These are phyloP conservation scores for Hypholoma fasciculare DNA, from an alignment of 768 basidiomycete species.

Conservation along the genomic window DNA sequence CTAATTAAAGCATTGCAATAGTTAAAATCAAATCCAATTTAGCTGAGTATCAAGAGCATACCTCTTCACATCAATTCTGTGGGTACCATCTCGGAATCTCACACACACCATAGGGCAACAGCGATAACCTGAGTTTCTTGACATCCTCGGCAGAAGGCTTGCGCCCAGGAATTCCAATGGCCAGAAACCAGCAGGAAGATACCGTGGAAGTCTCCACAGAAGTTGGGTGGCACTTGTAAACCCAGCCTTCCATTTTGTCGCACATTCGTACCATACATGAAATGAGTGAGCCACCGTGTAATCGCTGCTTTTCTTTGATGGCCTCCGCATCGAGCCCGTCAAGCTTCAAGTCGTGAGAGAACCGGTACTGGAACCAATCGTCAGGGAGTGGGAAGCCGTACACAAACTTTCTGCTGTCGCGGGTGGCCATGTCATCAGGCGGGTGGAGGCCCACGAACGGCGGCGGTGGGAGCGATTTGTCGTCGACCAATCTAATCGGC, in stretches of 20 bases:
- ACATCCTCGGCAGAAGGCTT: not conserved
- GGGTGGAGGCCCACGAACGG: not conserved
- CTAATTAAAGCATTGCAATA: too few relatives aligned
- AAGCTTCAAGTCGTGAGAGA: not conserved
- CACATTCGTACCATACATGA: not conserved
- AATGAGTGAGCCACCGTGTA: not conserved
- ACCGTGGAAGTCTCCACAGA: not conserved
- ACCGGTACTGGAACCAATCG: not conserved
- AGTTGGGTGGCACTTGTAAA: not conserved
- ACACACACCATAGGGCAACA: not conserved
- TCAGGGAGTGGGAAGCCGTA: not conserved
- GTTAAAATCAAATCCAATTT: too few relatives aligned
- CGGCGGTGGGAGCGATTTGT: not conserved
- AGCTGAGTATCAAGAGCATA: too few relatives aligned
- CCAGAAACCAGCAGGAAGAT: not conserved
- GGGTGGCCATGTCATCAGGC: not conserved
- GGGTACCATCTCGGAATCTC: not conserved
- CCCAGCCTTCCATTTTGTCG: not conserved
- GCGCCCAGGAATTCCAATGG: not conserved
- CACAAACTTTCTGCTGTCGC: not conserved
- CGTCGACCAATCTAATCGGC: not conserved
- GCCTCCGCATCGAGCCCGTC: not conserved
- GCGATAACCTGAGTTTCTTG: not conserved
- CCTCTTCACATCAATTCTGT: too few relatives aligned
- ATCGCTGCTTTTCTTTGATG: not conserved